phyloP scores from a whole-genome alignment of 2,329 filamentous ascomycete species.

The Ophiocordyceps sinensis region DNA sequence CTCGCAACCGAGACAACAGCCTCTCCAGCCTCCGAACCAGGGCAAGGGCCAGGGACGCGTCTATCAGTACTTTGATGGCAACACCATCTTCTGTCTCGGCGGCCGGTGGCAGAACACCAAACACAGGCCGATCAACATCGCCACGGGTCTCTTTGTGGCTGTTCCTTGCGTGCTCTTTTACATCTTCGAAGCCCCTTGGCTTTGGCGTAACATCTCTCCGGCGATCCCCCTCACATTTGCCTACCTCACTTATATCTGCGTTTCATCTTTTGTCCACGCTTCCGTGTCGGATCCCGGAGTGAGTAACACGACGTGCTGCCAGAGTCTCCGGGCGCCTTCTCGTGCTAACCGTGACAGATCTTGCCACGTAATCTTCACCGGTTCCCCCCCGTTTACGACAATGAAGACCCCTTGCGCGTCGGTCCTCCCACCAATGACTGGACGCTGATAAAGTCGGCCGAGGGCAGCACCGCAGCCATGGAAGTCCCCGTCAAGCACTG shows the following conservation, averaged over 20 bases:
- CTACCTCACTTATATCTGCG: conserved; percentile 79
- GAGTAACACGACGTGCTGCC: conserved; percentile 24
- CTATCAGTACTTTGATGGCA: conserved; percentile 86
- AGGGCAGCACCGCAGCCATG: conserved; percentile 69
- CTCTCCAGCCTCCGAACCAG: conserved; percentile 17
- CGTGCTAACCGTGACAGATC: conserved; percentile 55
- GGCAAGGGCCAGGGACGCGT: conserved; percentile 44
- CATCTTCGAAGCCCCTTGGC: conserved; percentile 66
- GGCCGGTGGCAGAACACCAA: conserved; percentile 80
- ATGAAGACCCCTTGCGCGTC: conserved; percentile 67
- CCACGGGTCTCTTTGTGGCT: conserved; percentile 67
- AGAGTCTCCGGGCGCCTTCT: not conserved
- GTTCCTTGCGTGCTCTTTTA: conserved; percentile 75
- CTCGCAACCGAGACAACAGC: conserved; percentile 6
- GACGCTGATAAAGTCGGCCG: conserved; percentile 76
- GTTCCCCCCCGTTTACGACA: conserved; percentile 61
- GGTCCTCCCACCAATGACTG: conserved; percentile 85
- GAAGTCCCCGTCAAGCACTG: conserved; percentile 98
- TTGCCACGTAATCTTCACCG: conserved; percentile 82
- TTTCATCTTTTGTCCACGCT: conserved; percentile 89
- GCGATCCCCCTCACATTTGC: conserved; percentile 81
- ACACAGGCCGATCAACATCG: conserved; percentile 77
- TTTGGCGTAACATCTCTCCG: conserved; percentile 77
- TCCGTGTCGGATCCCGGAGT: conserved; percentile 87
- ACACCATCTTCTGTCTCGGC: conserved; percentile 77